phyloP scores from a whole-genome alignment of 352 stramenopile genomes.

The Phytophthora niederhauseri region DNA sequence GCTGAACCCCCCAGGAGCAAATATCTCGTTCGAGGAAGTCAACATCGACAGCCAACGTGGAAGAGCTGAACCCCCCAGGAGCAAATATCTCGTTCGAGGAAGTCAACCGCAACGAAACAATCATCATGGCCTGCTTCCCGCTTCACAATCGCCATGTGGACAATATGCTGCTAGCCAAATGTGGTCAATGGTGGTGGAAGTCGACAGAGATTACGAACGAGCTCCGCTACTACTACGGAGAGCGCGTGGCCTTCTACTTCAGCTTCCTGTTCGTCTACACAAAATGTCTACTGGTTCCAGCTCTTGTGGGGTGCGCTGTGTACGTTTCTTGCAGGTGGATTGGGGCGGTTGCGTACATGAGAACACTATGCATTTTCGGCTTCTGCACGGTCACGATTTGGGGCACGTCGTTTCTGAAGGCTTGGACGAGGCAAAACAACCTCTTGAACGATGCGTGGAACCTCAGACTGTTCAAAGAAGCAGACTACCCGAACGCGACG shows the following conservation, averaged over 20 bases:
- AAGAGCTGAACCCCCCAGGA: slow-evolving; percentile 79
- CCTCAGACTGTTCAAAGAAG: slow-evolving; percentile 84
- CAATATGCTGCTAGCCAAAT: slow-evolving; percentile 70
- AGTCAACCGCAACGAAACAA: slow-evolving; percentile 71
- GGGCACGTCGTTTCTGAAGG: slow-evolving; percentile 80
- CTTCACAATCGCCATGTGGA: slow-evolving; percentile 87
- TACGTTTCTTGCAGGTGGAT: slow-evolving; percentile 79
- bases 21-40: slow-evolving; percentile 81
- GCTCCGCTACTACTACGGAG: slow-evolving; percentile 85
- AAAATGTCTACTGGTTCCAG: slow-evolving; percentile 73
- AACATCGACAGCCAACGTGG: slow-evolving; percentile 74
- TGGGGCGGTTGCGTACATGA: slow-evolving; percentile 80
- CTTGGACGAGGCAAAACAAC: slow-evolving; percentile 81
- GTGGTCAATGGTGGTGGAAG: slow-evolving; percentile 73
- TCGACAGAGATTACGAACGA: slow-evolving; percentile 86
- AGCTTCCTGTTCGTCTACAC: slow-evolving; percentile 89
- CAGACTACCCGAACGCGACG: slow-evolving; percentile 81
- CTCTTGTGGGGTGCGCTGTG: slow-evolving; percentile 56
- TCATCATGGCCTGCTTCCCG: slow-evolving; percentile 82
- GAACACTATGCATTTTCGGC: slow-evolving; percentile 77
- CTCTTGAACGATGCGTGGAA: slow-evolving; percentile 87
- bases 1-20: slow-evolving; percentile 76
- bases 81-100: slow-evolving; percentile 82
- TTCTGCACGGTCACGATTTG: slow-evolving; percentile 79
- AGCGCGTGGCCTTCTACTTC: slow-evolving; percentile 88